Percentiles rank a stretch among this genome's conserved stretches.
phyloP scores from a whole-genome alignment of 2,329 filamentous ascomycete species.

The Calonectria montana region DNA sequence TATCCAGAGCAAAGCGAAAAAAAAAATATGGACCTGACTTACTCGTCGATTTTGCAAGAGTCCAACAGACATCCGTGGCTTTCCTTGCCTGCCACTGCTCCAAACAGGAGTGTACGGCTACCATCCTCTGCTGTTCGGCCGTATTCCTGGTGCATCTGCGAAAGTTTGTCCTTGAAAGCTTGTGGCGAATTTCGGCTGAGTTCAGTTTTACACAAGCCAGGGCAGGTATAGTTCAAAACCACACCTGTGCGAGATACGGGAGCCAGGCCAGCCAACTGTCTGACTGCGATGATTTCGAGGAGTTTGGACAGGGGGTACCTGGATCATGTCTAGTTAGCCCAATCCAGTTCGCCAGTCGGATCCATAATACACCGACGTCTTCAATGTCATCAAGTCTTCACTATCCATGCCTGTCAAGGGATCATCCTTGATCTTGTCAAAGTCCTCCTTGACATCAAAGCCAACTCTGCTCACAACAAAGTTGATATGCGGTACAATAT shows the following conservation, averaged over 20 bases:
- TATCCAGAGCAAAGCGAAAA: too few species aligned
- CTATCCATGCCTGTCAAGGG: conserved; percentile 9
- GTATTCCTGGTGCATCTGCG: neutral
- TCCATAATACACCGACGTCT: neutral
- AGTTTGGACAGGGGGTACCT: conserved; percentile 45
- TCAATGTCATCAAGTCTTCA: neutral
- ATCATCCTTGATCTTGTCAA: conserved; percentile 19
- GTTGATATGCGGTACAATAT: conserved; percentile 48
- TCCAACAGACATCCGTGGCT: conserved; percentile 43
- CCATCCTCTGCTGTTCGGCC: conserved; percentile 43
- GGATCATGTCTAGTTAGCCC: neutral
- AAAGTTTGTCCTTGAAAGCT: neutral
- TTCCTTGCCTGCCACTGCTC: conserved; percentile 35
- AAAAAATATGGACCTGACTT: conserved; percentile 18
- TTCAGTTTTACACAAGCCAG: conserved; percentile 44
- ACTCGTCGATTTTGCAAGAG: conserved; percentile 43
- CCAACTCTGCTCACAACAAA: conserved; percentile 42
- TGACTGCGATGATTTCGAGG: conserved; percentile 38
- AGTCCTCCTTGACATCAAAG: conserved; percentile 13
- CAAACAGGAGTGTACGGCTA: conserved; percentile 44
- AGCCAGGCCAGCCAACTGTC: conserved; percentile 40
- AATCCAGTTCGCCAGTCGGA: neutral
- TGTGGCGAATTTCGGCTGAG: conserved; percentile 27
- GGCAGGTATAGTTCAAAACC: conserved; percentile 45
- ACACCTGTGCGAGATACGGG: conserved; percentile 44